These are phyloP conservation scores for Chrysopogon serrulatus DNA, from an alignment of 176 grass and related monocot species.

Conservation along the genomic window DNA sequence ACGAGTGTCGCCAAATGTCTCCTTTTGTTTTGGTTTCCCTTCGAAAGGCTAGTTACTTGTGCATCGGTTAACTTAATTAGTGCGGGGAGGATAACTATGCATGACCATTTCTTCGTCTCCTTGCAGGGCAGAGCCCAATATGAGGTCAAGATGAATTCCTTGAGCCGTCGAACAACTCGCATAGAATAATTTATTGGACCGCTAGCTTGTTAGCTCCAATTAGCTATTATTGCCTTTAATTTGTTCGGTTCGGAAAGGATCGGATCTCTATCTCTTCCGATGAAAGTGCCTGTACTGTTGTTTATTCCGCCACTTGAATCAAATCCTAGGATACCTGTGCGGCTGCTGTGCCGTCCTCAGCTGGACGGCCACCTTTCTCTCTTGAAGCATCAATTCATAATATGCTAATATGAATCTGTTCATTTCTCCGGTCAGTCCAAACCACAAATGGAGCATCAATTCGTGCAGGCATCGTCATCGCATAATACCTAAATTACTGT, in stretches of 20 bases:
- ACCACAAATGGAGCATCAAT: background rate
- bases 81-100: background rate
- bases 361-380: too few relatives aligned
- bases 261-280: background rate
- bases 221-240: background rate
- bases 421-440: background rate
- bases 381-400: background rate
- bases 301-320: background rate
- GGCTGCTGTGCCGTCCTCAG: background rate
- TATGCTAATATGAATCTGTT: background rate
- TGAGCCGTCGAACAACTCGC: background rate
- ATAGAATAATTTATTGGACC: background rate
- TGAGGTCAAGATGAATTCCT: constrained; percentile 8
- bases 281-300: background rate
- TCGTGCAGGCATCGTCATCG: background rate
- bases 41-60: background rate
- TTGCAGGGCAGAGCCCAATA: background rate
- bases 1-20: background rate
- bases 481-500: background rate
- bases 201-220: background rate
- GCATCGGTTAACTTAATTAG: background rate
- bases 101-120: background rate
- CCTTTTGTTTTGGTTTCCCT: background rate
- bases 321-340: background rate
- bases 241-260: background rate